Conservation (phyloP, 805 yeast genomes). For the Metschnikowia henanensis region DNA sequence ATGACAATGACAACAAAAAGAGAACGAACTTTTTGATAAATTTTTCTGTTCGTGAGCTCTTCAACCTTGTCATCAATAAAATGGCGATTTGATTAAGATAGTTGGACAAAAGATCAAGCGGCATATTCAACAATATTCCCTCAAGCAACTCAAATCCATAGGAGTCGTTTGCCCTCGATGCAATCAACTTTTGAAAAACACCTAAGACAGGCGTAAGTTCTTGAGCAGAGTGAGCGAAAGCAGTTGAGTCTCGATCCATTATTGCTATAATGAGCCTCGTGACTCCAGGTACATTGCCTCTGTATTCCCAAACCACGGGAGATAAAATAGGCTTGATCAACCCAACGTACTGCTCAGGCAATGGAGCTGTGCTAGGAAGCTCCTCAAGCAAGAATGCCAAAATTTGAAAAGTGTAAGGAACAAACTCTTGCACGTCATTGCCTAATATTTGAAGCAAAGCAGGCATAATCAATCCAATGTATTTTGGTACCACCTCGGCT, state of each 20-base stretch:
- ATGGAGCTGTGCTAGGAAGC: conserved; percentile 44
- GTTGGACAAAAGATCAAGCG: conserved; percentile 47
- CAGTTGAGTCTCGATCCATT: conserved; percentile 45
- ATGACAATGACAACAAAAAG: conserved; percentile 56
- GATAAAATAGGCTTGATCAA: conserved; percentile 80
- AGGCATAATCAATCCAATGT: conserved; percentile 62
- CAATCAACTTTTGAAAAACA: conserved; percentile 90
- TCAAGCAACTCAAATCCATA: conserved; percentile 86
- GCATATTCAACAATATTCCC: conserved; percentile 58
- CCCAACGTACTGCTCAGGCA: conserved; percentile 66
- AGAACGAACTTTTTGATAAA: conserved; percentile 69
- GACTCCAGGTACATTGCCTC: conserved; percentile 93
- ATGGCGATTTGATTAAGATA: conserved; percentile 73
- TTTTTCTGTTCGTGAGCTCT: conserved; percentile 78
- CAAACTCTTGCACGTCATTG: conserved; percentile 89
- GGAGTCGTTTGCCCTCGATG: conserved; percentile 78
- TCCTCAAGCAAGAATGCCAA: conserved; percentile 73
- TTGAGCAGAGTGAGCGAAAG: conserved; percentile 34
- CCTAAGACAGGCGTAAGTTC: conserved; percentile 80
- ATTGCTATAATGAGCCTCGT: conserved; percentile 76
- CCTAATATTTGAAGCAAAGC: conserved; percentile 65
- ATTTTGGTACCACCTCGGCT: conserved; percentile 20
- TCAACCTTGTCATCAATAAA: conserved; percentile 76
- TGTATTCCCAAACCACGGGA: conserved; percentile 91
- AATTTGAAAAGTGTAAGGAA: conserved; percentile 92